Conservation (phyloP, 2,329 filamentous ascomycete genomes). For the Colletotrichum gloeosporioides region DNA sequence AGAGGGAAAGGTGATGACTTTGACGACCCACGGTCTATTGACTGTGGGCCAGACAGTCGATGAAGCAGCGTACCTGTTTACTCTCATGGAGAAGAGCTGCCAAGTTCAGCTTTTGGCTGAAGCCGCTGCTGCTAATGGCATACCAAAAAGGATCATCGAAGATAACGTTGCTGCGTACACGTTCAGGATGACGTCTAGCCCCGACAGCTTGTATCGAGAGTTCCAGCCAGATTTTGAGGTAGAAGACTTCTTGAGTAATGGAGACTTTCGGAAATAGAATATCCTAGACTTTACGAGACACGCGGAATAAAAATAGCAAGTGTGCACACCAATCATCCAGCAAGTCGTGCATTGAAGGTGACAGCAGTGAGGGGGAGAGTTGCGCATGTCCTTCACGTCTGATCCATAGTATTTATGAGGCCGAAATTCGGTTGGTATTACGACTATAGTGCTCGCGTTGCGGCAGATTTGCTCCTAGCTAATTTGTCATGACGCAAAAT, state of each 20-base stretch:
- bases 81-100: conserved; percentile 69
- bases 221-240: conserved; percentile 24
- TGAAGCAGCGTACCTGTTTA: conserved; percentile 74
- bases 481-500: rapidly evolving
- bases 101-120: conserved; percentile 64
- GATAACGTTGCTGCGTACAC: neutral
- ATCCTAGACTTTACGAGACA: neutral
- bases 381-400: neutral
- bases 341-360: neutral
- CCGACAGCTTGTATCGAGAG: conserved; percentile 23
- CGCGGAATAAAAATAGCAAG: rapidly evolving
- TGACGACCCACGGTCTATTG: conserved; percentile 69
- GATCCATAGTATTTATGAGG: neutral
- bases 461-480: no score
- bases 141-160: neutral
- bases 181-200: conserved; percentile 14
- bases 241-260: conserved; percentile 17
- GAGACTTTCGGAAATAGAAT: conserved; percentile 14
- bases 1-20: conserved; percentile 43
- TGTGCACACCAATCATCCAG: neutral
- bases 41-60: conserved; percentile 75
- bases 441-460: neutral
- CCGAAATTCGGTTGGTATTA: neutral
- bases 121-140: conserved; percentile 42
- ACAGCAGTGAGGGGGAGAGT: rapidly evolving